Evolutionary conservation across 371 early-diverging fungal species (phyloP).

Genomic region (Lichtheimia ramosa): DNA sequence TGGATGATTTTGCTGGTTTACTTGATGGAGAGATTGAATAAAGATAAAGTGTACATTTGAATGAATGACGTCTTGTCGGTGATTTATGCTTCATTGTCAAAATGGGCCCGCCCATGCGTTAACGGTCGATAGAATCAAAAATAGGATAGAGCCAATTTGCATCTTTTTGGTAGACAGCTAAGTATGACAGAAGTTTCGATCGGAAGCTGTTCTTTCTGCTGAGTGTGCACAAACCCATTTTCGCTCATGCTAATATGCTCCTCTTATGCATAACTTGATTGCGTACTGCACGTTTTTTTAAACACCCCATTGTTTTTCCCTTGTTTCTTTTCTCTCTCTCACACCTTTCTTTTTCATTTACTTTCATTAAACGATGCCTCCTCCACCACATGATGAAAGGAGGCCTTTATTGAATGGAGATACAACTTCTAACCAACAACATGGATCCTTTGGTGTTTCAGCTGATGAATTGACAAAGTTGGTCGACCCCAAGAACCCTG

Average conservation of each 20-base stretch:
- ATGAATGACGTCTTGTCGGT: no score
- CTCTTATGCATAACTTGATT: no score
- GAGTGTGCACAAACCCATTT: no score
- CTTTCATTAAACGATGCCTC: slow-evolving; percentile 14
- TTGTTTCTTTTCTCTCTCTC: slow-evolving; percentile 7
- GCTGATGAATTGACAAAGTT: slow-evolving; percentile 52
- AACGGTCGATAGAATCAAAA: no score
- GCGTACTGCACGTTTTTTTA: background rate
- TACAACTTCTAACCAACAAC: background rate
- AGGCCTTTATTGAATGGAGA: slow-evolving; percentile 26
- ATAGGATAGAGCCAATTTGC: no score
- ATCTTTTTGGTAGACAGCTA: no score
- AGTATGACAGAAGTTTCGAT: no score
- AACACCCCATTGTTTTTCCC: slow-evolving; percentile 4
- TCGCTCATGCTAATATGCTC: no score
- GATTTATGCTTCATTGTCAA: no score
- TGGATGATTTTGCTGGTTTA: slow-evolving; percentile 41
- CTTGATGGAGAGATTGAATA: slow-evolving; percentile 38
- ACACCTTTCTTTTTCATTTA: slow-evolving; percentile 10
- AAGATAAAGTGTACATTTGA: background rate
- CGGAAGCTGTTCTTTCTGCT: no score
- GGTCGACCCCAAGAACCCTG: slow-evolving; percentile 73
- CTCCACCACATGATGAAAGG: slow-evolving; percentile 25
- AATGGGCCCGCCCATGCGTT: no score
- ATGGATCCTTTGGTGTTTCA: slow-evolving; percentile 41